Percentiles rank a stretch among this genome's conserved stretches.
These are phyloP conservation scores for Debaryomyces nepalensis DNA, from an alignment of 1,139 yeast species.

Conservation along the genomic window DNA sequence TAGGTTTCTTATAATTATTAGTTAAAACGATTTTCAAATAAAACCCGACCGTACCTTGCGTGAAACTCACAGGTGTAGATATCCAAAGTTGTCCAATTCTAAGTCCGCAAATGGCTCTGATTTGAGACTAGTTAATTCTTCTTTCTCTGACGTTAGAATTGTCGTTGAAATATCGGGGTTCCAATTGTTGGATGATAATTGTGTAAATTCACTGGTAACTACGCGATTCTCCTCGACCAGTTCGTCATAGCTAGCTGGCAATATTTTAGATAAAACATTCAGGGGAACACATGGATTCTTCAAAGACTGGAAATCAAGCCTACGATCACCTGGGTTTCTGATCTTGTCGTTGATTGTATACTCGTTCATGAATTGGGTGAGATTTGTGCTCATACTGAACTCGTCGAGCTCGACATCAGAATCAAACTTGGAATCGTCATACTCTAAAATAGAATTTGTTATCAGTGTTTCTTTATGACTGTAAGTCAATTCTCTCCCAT, in stretches of 20 bases:
- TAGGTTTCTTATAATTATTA: not conserved
- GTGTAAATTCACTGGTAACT: conserved; percentile 10
- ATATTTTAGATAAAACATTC: conserved; percentile 5
- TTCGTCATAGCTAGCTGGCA: conserved; percentile 4
- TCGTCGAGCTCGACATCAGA: conserved; percentile 9
- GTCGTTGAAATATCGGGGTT: not conserved
- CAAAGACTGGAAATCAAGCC: no score
- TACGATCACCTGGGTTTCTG: no score
- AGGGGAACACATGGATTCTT: no score
- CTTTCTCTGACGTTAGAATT: not conserved
- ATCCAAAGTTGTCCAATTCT: conserved; percentile 9
- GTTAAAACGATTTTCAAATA: conserved; percentile 4
- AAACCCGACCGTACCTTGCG: not conserved
- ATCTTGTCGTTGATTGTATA: not conserved
- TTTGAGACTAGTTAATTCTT: not conserved
- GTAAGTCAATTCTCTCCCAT: conserved; percentile 7
- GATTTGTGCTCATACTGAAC: conserved; percentile 8
- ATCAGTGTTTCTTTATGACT: not conserved
- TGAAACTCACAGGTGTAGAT: conserved; percentile 1
- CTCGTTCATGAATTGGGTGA: conserved; percentile 12
- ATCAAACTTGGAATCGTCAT: conserved; percentile 8
- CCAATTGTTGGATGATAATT: conserved; percentile 9
- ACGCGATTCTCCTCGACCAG: not conserved
- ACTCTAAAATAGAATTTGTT: conserved; percentile 4
- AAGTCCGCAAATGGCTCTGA: conserved; percentile 16